Percentiles rank a stretch among this genome's conserved stretches.
These are phyloP conservation scores for Suhomyces panamericanus DNA, from an alignment of 1,139 yeast genomes.

Conservation along the genomic window DNA sequence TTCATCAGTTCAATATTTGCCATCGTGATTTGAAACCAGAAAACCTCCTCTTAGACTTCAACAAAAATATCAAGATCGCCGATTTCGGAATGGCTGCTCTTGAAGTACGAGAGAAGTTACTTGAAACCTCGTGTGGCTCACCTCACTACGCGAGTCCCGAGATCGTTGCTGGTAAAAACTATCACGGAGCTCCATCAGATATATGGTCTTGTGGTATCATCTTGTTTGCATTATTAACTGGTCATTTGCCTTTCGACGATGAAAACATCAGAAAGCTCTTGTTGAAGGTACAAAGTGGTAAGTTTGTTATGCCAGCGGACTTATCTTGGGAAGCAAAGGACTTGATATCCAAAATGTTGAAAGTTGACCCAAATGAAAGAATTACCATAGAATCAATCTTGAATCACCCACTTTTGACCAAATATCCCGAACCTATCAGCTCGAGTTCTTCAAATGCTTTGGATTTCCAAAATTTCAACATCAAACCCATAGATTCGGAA, in stretches of 20 bases:
- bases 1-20: constrained; percentile 91
- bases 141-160: constrained; percentile 99
- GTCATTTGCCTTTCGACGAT: constrained; percentile 95
- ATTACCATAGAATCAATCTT: constrained; percentile 73
- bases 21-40: constrained; percentile 97
- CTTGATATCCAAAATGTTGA: constrained; percentile 76
- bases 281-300: constrained; percentile 88
- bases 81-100: constrained; percentile 99
- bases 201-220: constrained; percentile 99
- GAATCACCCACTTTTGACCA: constrained; percentile 73
- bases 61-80: constrained; percentile 90
- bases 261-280: constrained; percentile 85
- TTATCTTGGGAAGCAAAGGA: constrained; percentile 84
- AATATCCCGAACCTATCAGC: constrained; percentile 55
- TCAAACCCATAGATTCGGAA: constrained; percentile 50
- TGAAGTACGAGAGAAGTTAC: constrained; percentile 77
- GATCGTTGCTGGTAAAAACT: constrained; percentile 89
- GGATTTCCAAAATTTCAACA: constrained; percentile 34
- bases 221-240: constrained; percentile 87
- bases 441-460: constrained; percentile 22
- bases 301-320: constrained; percentile 78
- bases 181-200: constrained; percentile 96
- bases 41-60: constrained; percentile 80
- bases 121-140: constrained; percentile 96
- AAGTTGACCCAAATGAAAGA: constrained; percentile 76